Conservation (phyloP, 1,139 yeast genomes). For the Nadsonia commutata region DNA sequence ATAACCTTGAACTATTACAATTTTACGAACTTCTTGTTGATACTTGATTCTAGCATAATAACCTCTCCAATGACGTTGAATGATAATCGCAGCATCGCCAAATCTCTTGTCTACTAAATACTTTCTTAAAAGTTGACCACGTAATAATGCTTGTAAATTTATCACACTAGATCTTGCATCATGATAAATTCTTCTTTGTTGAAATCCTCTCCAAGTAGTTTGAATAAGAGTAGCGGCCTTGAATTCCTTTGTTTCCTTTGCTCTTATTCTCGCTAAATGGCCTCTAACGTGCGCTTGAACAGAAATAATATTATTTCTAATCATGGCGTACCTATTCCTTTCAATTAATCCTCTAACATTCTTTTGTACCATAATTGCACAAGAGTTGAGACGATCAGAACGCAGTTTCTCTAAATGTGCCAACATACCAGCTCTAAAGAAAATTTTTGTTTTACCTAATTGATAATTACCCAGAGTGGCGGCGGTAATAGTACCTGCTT, state of each 20-base stretch:
- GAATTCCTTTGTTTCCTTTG: slow-evolving; percentile 42
- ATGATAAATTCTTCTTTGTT: slow-evolving; percentile 35
- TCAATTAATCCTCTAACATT: slow-evolving; percentile 53
- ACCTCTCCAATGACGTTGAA: slow-evolving; percentile 62
- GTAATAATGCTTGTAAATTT: slow-evolving; percentile 49
- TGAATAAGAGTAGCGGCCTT: slow-evolving; percentile 63
- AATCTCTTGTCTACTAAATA: slow-evolving; percentile 34
- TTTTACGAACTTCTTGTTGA: slow-evolving; percentile 32
- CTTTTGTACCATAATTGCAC: slow-evolving; percentile 81
- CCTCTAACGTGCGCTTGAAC: slow-evolving; percentile 59
- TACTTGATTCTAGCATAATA: slow-evolving; percentile 34
- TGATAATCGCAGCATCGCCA: slow-evolving; percentile 46
- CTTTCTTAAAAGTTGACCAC: slow-evolving; percentile 50
- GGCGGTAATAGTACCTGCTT: slow-evolving; percentile 9
- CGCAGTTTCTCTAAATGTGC: slow-evolving; percentile 81
- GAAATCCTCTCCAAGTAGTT: slow-evolving; percentile 52
- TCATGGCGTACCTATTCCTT: slow-evolving; percentile 46
- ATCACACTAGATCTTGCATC: slow-evolving; percentile 37
- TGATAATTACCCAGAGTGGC: slow-evolving; percentile 44
- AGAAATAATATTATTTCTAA: slow-evolving; percentile 37
- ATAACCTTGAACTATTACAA: slow-evolving; percentile 62
- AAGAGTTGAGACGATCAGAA: slow-evolving; percentile 55
- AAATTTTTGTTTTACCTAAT: slow-evolving; percentile 67
- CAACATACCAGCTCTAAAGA: slow-evolving; percentile 87
- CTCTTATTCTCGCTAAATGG: slow-evolving; percentile 39